Evolutionary conservation across 2,329 filamentous ascomycete genomes (phyloP).

Genomic region (Cordyceps militaris): DNA sequence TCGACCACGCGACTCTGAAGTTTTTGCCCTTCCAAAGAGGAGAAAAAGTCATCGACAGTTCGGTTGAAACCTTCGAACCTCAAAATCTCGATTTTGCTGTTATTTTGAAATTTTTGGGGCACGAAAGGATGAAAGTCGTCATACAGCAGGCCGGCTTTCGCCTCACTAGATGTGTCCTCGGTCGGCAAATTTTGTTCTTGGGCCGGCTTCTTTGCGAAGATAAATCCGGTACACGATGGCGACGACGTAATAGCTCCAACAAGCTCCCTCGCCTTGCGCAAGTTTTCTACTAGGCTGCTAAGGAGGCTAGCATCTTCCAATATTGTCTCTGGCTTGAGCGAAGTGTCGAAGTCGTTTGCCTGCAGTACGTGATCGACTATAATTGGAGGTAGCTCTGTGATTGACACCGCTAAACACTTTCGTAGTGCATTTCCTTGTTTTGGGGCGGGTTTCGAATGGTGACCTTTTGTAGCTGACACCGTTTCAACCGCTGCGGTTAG

Average conservation of each 20-base stretch:
- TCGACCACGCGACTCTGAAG: conserved; percentile 78
- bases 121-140: conserved; percentile 94
- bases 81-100: conserved; percentile 59
- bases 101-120: conserved; percentile 68
- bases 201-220: conserved; percentile 59
- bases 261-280: conserved; percentile 64
- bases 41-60: conserved; percentile 95
- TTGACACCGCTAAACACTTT: conserved; percentile 73
- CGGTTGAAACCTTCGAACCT: conserved; percentile 83
- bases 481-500: conserved; percentile 59
- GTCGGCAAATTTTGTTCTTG: conserved; percentile 10
- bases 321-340: conserved; percentile 60
- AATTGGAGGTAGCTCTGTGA: conserved; percentile 82
- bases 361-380: conserved; percentile 81
- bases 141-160: conserved; percentile 53
- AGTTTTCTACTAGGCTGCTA: conserved; percentile 57
- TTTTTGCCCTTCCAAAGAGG: conserved; percentile 89
- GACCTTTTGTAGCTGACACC: conserved; percentile 41
- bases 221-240: conserved; percentile 70
- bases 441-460: conserved; percentile 55
- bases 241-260: conserved; percentile 62
- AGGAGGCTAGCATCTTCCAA: conserved; percentile 59
- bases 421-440: conserved; percentile 70
- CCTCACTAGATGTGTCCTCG: conserved; percentile 25
- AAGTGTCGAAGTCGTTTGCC: conserved; percentile 61